phyloP scores from a whole-genome alignment of 768 basidiomycete genomes.

The Tylopilus plumbeoviolaceoides region DNA sequence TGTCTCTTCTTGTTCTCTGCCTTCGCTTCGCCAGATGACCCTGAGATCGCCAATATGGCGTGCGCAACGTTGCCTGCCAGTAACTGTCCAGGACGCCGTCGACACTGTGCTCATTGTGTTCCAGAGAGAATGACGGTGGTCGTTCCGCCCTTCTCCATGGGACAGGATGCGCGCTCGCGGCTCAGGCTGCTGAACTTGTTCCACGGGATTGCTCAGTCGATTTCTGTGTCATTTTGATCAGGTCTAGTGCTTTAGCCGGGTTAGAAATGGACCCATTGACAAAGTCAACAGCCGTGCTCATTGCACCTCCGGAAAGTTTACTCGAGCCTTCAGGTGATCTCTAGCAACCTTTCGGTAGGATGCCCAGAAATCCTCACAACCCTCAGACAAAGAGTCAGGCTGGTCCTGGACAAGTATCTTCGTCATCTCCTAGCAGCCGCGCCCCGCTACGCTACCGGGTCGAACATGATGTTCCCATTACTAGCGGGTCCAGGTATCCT shows the following conservation, averaged over 20 bases:
- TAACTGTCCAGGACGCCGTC: background rate
- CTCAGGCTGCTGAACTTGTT: background rate
- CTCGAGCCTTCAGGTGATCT: constrained; percentile 18
- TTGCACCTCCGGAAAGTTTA: background rate
- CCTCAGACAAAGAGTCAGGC: constrained; percentile 14
- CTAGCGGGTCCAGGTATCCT: constrained; percentile 1
- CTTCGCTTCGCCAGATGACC: background rate
- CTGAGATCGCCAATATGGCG: background rate
- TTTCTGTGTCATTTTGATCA: background rate
- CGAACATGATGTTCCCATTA: background rate
- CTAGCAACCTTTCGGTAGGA: constrained; percentile 11
- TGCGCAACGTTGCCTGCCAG: background rate
- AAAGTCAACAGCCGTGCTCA: background rate
- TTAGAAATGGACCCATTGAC: constrained; percentile 11
- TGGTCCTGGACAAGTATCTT: constrained; percentile 17
- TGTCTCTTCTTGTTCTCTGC: background rate
- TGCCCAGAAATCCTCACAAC: constrained; percentile 15
- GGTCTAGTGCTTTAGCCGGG: constrained; percentile 13
- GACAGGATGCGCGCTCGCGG: background rate
- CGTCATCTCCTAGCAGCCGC: background rate
- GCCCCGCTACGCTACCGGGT: background rate
- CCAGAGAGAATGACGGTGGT: constrained; percentile 2
- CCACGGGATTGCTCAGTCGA: background rate
- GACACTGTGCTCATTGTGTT: background rate
- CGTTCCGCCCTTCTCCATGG: constrained; percentile 4